Evolutionary conservation across 345 rosid genomes (phyloP).

Genomic region (Rhizophora apiculata): DNA sequence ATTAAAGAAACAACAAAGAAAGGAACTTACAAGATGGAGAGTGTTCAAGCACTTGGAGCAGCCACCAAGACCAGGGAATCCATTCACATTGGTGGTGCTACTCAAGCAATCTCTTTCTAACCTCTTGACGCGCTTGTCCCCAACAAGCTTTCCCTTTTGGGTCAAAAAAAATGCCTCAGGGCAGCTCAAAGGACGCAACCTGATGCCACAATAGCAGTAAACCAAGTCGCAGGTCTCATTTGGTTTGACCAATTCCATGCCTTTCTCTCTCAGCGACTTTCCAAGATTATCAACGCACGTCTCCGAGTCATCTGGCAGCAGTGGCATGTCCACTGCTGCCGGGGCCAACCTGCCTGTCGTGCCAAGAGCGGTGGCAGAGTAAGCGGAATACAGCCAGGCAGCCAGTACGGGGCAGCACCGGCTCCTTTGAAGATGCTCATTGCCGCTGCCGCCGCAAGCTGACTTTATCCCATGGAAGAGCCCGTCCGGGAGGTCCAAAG

Average conservation of each 20-base stretch:
- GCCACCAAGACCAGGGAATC: slow-evolving; percentile 61
- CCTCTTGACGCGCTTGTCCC: slow-evolving; percentile 55
- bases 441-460: slow-evolving; percentile 42
- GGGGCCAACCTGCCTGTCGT: slow-evolving; percentile 16
- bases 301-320: slow-evolving; percentile 93
- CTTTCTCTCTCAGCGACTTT: slow-evolving; percentile 63
- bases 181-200: slow-evolving; percentile 74
- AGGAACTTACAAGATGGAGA: slow-evolving; percentile 53
- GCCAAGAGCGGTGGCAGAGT: slow-evolving; percentile 68
- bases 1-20: not conserved
- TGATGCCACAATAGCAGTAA: slow-evolving; percentile 82
- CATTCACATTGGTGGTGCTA: slow-evolving; percentile 40
- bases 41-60: slow-evolving; percentile 79
- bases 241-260: slow-evolving; percentile 54
- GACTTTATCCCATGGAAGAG: slow-evolving; percentile 58
- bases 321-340: slow-evolving; percentile 45
- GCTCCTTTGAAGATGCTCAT: slow-evolving; percentile 44
- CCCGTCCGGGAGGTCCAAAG: slow-evolving; percentile 61
- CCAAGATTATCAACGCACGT: slow-evolving; percentile 78
- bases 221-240: slow-evolving; percentile 87
- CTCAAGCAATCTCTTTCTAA: slow-evolving; percentile 70
- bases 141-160: slow-evolving; percentile 55
- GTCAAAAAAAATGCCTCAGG: slow-evolving; percentile 58
- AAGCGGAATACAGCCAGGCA: slow-evolving; percentile 83
- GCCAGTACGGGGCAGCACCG: slow-evolving; percentile 94